Conservation (phyloP, 73 alveolate species). For the Stentor roeselii region DNA sequence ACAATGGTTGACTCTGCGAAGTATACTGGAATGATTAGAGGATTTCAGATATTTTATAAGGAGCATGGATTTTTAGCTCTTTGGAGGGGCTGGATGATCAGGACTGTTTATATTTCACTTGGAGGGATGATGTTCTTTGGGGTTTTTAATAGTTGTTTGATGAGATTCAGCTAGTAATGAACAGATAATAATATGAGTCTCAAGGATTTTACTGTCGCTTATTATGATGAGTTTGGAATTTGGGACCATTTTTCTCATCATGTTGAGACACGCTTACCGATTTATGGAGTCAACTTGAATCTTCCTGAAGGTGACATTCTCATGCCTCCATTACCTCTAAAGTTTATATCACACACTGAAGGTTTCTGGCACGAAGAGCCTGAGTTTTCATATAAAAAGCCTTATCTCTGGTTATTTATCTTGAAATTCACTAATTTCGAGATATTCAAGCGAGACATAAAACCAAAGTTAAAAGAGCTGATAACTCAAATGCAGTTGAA, state of each 20-base stretch:
- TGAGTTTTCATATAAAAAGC: constrained; percentile 1
- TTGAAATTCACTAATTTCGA: background rate
- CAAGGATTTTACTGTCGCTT: background rate
- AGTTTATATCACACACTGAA: constrained; percentile 4
- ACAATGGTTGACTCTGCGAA: constrained; percentile 42
- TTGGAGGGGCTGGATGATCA: constrained; percentile 12
- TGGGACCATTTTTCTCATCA: background rate
- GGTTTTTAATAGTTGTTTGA: background rate
- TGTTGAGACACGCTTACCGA: background rate
- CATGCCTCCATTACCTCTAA: constrained; percentile 4
- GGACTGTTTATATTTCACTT: constrained; percentile 17
- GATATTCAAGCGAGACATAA: constrained; percentile 15
- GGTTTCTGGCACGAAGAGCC: background rate
- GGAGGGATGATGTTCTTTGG: constrained; percentile 33
- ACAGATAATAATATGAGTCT: background rate
- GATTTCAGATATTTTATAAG: background rate
- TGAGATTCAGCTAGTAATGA: too few species aligned
- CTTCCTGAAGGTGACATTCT: background rate
- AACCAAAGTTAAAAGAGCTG: background rate
- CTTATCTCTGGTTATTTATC: constrained; percentile 20
- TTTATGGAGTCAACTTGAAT: background rate
- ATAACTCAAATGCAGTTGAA: background rate
- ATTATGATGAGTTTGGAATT: constrained; percentile 8
- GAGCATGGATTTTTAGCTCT: constrained; percentile 24
- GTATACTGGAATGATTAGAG: background rate